Evolutionary conservation across 176 grass and related monocot genomes (phyloP).

Genomic region (Bothriochloa decipiens): DNA sequence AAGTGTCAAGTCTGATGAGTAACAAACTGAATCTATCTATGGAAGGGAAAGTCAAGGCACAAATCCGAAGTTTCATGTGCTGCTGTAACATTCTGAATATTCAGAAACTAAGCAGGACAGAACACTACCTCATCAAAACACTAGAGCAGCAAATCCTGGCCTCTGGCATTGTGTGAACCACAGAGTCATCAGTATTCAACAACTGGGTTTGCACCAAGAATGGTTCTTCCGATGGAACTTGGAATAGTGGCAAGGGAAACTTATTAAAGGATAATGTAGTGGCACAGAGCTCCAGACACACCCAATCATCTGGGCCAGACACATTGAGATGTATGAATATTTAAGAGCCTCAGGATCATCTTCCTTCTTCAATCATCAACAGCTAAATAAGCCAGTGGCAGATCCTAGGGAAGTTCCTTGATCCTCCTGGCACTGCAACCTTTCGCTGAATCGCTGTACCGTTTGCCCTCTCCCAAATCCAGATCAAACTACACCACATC

Average conservation of each 20-base stretch:
- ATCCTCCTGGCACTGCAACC: neutral
- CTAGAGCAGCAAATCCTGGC: neutral
- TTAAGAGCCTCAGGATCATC: neutral
- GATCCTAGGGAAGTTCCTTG: neutral
- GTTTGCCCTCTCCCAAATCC: conserved; percentile 18
- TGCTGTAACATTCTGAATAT: neutral
- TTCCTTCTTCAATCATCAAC: no score
- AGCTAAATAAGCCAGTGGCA: neutral
- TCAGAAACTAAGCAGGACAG: neutral
- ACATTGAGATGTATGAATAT: neutral
- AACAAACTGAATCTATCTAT: neutral
- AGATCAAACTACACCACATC: neutral
- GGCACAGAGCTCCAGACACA: neutral
- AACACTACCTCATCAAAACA: no score
- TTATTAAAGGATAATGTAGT: neutral
- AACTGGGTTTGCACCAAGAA: no score
- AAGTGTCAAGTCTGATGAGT: neutral
- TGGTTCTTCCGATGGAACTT: no score
- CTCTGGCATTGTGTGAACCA: no score
- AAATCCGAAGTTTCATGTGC: neutral
- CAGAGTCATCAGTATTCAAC: no score
- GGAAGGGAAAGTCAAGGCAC: neutral
- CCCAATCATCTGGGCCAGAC: neutral
- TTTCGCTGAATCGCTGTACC: conserved; percentile 7
- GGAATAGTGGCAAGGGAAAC: no score